Conservation (phyloP, 306 rosid species). For the Vachellia collinsii region DNA sequence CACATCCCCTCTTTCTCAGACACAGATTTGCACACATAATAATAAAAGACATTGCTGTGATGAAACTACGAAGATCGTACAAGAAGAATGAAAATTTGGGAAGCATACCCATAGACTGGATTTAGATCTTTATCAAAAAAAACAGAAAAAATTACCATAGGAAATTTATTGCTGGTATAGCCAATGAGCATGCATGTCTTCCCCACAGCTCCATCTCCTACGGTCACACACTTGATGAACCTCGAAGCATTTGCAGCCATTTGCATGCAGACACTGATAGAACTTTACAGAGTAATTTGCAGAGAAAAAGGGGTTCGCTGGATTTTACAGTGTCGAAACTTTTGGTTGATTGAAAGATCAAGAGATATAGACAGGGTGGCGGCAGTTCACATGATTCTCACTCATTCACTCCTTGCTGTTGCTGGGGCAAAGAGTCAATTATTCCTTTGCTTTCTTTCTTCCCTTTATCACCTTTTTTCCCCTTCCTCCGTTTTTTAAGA, state of each 20-base stretch:
- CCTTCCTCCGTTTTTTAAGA: slow-evolving; percentile 19
- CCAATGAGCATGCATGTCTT: slow-evolving; percentile 98
- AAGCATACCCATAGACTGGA: slow-evolving; percentile 32
- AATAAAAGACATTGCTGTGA: not conserved
- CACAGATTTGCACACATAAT: not conserved
- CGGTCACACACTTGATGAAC: slow-evolving; percentile 93
- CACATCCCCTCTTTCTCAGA: not conserved
- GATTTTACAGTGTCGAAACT: slow-evolving; percentile 48
- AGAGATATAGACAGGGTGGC: slow-evolving; percentile 43
- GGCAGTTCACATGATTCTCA: slow-evolving; percentile 83
- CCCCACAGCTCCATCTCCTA: slow-evolving; percentile 96
- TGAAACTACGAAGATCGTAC: slow-evolving; percentile 7
- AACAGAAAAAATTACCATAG: slow-evolving; percentile 58
- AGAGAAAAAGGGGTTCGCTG: slow-evolving; percentile 35
- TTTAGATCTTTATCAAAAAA: slow-evolving; percentile 31
- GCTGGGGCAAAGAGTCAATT: slow-evolving; percentile 25
- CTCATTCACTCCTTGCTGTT: slow-evolving; percentile 46
- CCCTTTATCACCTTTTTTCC: not conserved
- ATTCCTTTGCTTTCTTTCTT: slow-evolving; percentile 39
- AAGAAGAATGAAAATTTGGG: slow-evolving; percentile 47
- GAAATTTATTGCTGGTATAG: slow-evolving; percentile 90
- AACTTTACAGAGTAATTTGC: slow-evolving; percentile 24
- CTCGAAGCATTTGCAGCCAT: slow-evolving; percentile 86
- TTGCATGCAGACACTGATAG: slow-evolving; percentile 34
- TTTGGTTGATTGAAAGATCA: slow-evolving; percentile 50